Evolutionary conservation across 2,329 filamentous ascomycete species (phyloP), one percentile per base, ranked within the genome.

Genomic region (Phoma sp.): DNA sequence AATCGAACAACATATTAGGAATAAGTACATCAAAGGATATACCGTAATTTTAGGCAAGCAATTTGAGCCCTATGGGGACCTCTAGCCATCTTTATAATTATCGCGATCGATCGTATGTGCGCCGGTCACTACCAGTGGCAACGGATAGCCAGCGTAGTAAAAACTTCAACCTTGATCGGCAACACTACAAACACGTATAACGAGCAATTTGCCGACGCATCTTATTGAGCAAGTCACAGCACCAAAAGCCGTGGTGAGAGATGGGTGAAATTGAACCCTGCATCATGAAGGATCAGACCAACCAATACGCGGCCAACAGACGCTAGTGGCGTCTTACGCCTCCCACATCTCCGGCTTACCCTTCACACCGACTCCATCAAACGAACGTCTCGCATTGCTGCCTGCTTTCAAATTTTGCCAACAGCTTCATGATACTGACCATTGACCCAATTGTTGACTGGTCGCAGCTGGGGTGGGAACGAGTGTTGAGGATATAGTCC

Each of bases 391-490:
- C 21, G 13, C 52, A 38, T 32, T 51, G 52, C 47, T 51, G 52
- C 46, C 52, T 55, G 32, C 31, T 43, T 25, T 27, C 36, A 22
- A 46, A 38, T n/a, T 29, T 25, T 45, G 36, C 43, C 21, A 45
- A 19, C 29, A 36, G 33, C 19, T 41, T 27, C 55, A 71, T 69
- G 65, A 63, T 49, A 45, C n/a, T 21, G 15, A 25, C 43, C 41
- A 27, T 55, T 47, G 36, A 57, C 6, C 38, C 44, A 36, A 57
- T 43, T 38, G n/a, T 57, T 48, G 53, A 60, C 51, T 44, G 61
- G 54, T 62, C 47, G 67, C 55, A 55, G 52, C 46, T 62, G 19
- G 61, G 60, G 64, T 55, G 63, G 65, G 64, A 64, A 54, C 56
- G 64, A 47, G 51, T 61, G 21, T 39, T 62, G 21, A 52, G 55